Base-by-base conservation (phyloP, 78 protist genomes). In the Creolimax fragrantissima region DNA sequence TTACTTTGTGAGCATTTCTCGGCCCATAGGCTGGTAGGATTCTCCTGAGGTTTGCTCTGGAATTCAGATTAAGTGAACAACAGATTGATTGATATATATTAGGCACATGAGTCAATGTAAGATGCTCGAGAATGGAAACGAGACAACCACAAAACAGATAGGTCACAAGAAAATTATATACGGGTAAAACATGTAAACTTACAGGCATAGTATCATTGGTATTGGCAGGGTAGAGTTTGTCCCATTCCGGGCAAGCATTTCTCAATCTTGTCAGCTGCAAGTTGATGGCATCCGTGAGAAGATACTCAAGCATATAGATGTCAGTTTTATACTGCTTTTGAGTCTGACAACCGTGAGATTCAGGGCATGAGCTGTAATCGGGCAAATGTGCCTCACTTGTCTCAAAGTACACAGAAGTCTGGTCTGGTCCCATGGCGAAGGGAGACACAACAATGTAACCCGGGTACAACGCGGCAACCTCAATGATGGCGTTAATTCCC, bases 361-460 rank as follows among this genome's bases (percentile, higher is more conserved):
- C 90, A 7, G 90, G 90, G 90, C 90, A 88, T 35, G 67, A 45
- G 35, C 41, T 37, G 67, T 11, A 39, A 88, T 88, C 6, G 7
- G 90, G 90, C n/a, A 88, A n/a, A 88, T 88, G 90, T 7, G 17
- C n/a, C n/a, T 88, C 67, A n/a, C 90, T 88, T 6, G n/a, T 11
- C 35, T 39, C 67, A n/a, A 35, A 88, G 47, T 45, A 45, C 17
- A 88, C 90, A 11, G 37, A 32, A 35, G 44, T 41, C 58, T 39
- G 11, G 42, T 88, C 90, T 11, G 90, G 90, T 7, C 90, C 90
- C 67, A 7, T 88, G 37, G 86, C 5, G 67, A 88, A 88, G 58
- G 90, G 90, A 39, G 67, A 35, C 7, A 45, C 67, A 2, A 11
- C 4, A 7, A 88, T 35, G 67, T 88, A 88, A 11, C 90, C 90